Percentiles rank a stretch among this genome's conserved stretches.
Evolutionary conservation across 2,329 filamentous ascomycete species (phyloP).

Genomic region (Ophiognomonia clavigignenti-juglandacearum): DNA sequence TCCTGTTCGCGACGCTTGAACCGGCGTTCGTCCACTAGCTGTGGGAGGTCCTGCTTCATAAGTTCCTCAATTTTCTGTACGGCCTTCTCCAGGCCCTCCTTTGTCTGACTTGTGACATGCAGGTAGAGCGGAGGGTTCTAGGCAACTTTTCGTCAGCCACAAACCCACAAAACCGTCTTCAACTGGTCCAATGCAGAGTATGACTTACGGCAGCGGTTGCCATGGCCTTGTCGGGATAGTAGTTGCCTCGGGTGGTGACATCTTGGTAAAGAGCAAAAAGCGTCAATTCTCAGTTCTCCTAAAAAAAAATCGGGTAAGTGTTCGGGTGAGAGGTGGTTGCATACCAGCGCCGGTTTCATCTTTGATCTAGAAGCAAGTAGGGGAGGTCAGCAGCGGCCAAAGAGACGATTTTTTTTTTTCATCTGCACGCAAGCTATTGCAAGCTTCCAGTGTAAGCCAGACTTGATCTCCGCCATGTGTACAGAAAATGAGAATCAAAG

Average conservation of each 20-base stretch:
- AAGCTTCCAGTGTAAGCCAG: slow-evolving; percentile 63
- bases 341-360: slow-evolving; percentile 99
- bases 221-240: slow-evolving; percentile 97
- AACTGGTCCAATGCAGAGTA: too few species aligned
- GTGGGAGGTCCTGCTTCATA: slow-evolving; percentile 93
- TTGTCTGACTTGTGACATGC: slow-evolving; percentile 88
- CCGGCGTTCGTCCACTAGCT: slow-evolving; percentile 88
- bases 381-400: slow-evolving; percentile 91
- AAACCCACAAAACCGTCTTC: too few species aligned
- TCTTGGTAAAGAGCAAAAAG: slow-evolving; percentile 68
- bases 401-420: slow-evolving; percentile 62
- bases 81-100: slow-evolving; percentile 85
- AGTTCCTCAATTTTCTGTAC: slow-evolving; percentile 86
- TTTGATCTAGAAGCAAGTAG: slow-evolving; percentile 93
- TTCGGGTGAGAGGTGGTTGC: slow-evolving; percentile 51
- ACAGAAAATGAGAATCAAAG: slow-evolving; percentile 17
- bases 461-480: slow-evolving; percentile 50
- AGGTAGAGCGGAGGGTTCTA: slow-evolving; percentile 92
- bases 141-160: slow-evolving; percentile 9
- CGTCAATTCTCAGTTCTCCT: slow-evolving; percentile 52
- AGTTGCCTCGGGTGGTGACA: slow-evolving; percentile 96
- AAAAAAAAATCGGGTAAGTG: slow-evolving; percentile 18
- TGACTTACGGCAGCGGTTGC: slow-evolving; percentile 79
- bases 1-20: slow-evolving; percentile 61
- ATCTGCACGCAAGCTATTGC: slow-evolving; percentile 57